Base-by-base conservation (phyloP, 768 basidiomycete genomes). In the Lactarius sanguifluus region DNA sequence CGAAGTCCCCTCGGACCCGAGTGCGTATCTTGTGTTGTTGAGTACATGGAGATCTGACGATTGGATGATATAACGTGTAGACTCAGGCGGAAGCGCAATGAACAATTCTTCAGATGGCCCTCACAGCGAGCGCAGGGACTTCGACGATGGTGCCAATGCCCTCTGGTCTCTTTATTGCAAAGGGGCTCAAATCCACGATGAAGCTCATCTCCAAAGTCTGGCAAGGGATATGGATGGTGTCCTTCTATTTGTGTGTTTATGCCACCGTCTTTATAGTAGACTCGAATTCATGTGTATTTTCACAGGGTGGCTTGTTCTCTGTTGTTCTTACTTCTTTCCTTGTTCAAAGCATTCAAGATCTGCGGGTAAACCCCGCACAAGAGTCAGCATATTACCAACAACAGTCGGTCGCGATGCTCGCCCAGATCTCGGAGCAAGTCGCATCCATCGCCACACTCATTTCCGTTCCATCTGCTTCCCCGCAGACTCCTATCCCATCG, bases 241-340 rank as follows among this genome's bases (percentile, higher is more conserved):
- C n/a, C 50, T 10, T 16, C 5, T 10, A 23, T 52, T 52, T 16
- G 50, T 52, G 50, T n/a, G 50, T 52, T 5, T 16, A 12, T 28
- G 0, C 20, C 8, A 6, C 13, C 13, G 54, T 9, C 2, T 41
- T 41, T 7, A 41, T 5, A 1, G 5, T 41, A 18, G 6, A 41
- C 16, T 41, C 15, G 40, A 18, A 41, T 41, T 41, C 16, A 41
- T 15, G 2, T 16, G 40, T 7, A 15, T 41, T 18, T 56, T 30
- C 55, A 8, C 57, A 65, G 64, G 38, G 58, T 13, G 64, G 58
- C 10, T 36, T 65, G 50, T 65, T 60, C 13, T 55, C 58, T 10
- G 50, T 30, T 13, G 38, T 25, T 32, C 28, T 65, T 18, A 34
- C 64, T 1, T 20, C 64, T 7, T 65, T 65, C 30, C 23, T 60